A percentile compares a stretch with the other conserved stretches of the same genome.
Conservation (phyloP, 768 basidiomycete genomes). For the button mushroom (Agaricus bisporus) region DNA sequence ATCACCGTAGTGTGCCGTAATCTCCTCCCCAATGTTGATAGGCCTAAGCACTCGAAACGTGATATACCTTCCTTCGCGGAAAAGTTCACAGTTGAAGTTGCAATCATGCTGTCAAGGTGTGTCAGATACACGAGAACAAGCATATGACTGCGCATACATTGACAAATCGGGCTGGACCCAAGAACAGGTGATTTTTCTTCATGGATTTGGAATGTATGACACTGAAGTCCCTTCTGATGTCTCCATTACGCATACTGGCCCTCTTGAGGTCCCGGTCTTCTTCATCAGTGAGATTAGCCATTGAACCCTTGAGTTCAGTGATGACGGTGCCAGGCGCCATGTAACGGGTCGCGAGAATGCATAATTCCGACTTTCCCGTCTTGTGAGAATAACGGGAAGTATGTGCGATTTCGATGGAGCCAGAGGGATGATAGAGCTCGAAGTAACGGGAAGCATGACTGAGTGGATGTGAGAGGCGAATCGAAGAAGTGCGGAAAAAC, state of each 20-base stretch:
- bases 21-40: conserved; percentile 78
- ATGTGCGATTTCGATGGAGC: conserved; percentile 83
- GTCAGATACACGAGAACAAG: conserved; percentile 18
- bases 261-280: conserved; percentile 85
- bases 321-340: conserved; percentile 67
- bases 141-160: conserved; percentile 53
- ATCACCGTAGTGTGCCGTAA: conserved; percentile 87
- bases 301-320: conserved; percentile 84
- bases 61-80: conserved; percentile 85
- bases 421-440: conserved; percentile 78
- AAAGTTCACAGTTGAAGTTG: conserved; percentile 83
- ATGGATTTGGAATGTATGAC: conserved; percentile 88
- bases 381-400: conserved; percentile 83
- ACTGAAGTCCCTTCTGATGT: conserved; percentile 83
- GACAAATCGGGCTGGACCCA: conserved; percentile 89
- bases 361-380: conserved; percentile 85
- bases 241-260: conserved; percentile 67
- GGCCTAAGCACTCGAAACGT: conserved; percentile 80
- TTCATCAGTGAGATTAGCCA: conserved; percentile 82
- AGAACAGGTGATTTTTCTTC: conserved; percentile 88
- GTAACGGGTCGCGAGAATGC: conserved; percentile 75
- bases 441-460: conserved; percentile 89
- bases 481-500: conserved; percentile 19
- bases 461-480: conserved; percentile 16
- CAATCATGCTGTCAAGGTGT: conserved; percentile 67